Evolutionary conservation across 805 yeast species (phyloP).

Genomic region (Kuraishia hungarica): DNA sequence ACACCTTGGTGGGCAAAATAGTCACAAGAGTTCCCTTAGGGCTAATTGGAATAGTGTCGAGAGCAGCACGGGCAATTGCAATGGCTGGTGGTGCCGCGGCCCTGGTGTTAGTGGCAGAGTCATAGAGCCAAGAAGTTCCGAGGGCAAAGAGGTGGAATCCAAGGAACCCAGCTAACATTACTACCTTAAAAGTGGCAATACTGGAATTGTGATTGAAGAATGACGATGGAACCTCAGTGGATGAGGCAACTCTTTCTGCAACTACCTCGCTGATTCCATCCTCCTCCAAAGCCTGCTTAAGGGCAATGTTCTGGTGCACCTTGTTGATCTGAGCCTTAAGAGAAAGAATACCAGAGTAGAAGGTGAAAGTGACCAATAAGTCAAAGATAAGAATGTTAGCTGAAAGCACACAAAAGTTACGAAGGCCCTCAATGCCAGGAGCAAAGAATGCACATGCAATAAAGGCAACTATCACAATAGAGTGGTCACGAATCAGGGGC

Average conservation of each 20-base stretch:
- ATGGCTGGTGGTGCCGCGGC: slow-evolving; percentile 21
- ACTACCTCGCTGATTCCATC: slow-evolving; percentile 76
- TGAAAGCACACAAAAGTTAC: slow-evolving; percentile 72
- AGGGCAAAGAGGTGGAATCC: slow-evolving; percentile 61
- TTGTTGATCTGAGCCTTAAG: slow-evolving; percentile 82
- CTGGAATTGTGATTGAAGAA: slow-evolving; percentile 28
- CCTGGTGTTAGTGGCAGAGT: slow-evolving; percentile 15
- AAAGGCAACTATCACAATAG: slow-evolving; percentile 64
- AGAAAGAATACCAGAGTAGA: slow-evolving; percentile 75
- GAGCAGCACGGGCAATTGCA: slow-evolving; percentile 29
- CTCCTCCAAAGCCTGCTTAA: slow-evolving; percentile 79
- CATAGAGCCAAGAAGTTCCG: slow-evolving; percentile 64
- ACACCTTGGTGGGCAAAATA: slow-evolving; percentile 45
- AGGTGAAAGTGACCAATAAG: slow-evolving; percentile 64
- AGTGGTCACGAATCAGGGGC: slow-evolving; percentile 65
- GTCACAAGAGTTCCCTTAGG: slow-evolving; percentile 41
- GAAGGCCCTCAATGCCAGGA: slow-evolving; percentile 61
- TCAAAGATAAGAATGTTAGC: slow-evolving; percentile 67
- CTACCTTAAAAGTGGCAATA: slow-evolving; percentile 50
- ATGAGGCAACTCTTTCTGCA: slow-evolving; percentile 60
- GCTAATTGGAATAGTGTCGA: slow-evolving; percentile 36
- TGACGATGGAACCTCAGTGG: slow-evolving; percentile 17
- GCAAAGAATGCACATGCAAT: slow-evolving; percentile 57
- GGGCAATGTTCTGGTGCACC: slow-evolving; percentile 72
- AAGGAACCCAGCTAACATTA: slow-evolving; percentile 48